These are phyloP conservation scores for Cymbopogon flexuosus DNA, from an alignment of 202 grass and related monocot genomes.

Conservation along the genomic window DNA sequence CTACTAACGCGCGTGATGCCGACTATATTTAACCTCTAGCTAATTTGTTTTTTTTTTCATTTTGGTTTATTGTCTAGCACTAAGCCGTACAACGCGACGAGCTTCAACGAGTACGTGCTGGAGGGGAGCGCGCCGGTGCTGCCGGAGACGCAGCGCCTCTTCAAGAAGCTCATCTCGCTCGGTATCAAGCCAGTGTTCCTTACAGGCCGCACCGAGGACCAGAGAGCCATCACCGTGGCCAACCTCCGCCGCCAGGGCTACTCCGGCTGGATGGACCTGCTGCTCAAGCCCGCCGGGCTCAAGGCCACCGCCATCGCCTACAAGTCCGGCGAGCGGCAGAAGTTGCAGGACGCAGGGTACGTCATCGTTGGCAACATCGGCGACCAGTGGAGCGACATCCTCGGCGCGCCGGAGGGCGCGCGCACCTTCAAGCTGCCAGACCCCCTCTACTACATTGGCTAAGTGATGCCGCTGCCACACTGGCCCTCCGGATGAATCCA, in stretches of 20 bases:
- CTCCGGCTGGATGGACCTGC: conserved; percentile 31
- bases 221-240: neutral
- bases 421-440: conserved; percentile 66
- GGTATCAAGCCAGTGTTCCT: conserved; percentile 55
- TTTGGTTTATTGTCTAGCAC: neutral
- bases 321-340: conserved; percentile 50
- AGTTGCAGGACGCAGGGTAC: conserved; percentile 9
- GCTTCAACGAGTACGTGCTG: conserved; percentile 38
- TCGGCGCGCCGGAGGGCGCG: conserved; percentile 39
- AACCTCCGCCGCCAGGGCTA: conserved; percentile 36
- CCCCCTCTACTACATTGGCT: conserved; percentile 50
- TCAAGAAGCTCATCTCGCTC: conserved; percentile 36
- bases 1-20: neutral
- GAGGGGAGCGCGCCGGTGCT: conserved; percentile 37
- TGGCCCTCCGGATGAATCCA: too few species aligned
- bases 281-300: conserved; percentile 26
- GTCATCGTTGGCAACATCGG: conserved; percentile 57
- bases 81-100: conserved; percentile 33
- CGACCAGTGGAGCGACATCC: conserved; percentile 63
- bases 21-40: neutral
- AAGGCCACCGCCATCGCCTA: conserved; percentile 17
- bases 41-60: neutral
- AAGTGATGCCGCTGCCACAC: too few species aligned
- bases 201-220: conserved; percentile 32
- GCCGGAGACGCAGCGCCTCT: conserved; percentile 39